phyloP scores from a whole-genome alignment of 306 rosid species.

The Pyrus betulifolia region DNA sequence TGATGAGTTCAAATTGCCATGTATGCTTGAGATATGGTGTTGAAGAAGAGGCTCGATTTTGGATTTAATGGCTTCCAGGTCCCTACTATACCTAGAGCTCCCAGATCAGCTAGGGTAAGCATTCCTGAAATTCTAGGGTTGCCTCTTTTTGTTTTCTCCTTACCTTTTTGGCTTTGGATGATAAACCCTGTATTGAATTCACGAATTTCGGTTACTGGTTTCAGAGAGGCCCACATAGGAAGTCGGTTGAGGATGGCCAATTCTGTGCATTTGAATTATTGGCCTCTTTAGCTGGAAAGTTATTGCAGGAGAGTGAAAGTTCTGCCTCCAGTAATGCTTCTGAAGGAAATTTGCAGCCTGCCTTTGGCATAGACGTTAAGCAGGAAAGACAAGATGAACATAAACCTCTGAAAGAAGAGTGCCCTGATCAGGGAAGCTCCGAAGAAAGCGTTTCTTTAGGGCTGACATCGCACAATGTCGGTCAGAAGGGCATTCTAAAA shows the following conservation, averaged over 20 bases:
- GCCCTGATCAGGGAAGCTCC: constrained; percentile 38
- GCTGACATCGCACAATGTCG: constrained; percentile 26
- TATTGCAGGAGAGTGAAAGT: constrained; percentile 78
- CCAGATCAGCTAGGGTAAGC: constrained; percentile 86
- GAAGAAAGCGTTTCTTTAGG: constrained; percentile 39
- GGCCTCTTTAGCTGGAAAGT: constrained; percentile 88
- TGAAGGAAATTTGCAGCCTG: constrained; percentile 40
- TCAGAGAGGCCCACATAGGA: constrained; percentile 59
- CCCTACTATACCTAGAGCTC: constrained; percentile 65
- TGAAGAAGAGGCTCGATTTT: constrained; percentile 56
- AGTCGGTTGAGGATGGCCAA: constrained; percentile 37
- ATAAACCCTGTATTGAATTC: constrained; percentile 19
- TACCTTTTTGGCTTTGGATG: neutral
- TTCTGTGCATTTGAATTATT: constrained; percentile 70
- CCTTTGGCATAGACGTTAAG: constrained; percentile 35
- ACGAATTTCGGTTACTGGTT: constrained; percentile 26
- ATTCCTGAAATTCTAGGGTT: constrained; percentile 1
- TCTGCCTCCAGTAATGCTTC: constrained; percentile 77
- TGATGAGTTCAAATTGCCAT: constrained; percentile 36
- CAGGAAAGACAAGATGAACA: constrained; percentile 30
- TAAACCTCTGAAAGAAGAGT: constrained; percentile 32
- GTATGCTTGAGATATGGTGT: constrained; percentile 72
- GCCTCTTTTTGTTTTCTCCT: neutral
- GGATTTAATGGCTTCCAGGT: constrained; percentile 61
- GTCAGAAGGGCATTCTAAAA: constrained; percentile 26